Conservation (phyloP, 805 yeast species). For the Candida vartiovaarae region DNA sequence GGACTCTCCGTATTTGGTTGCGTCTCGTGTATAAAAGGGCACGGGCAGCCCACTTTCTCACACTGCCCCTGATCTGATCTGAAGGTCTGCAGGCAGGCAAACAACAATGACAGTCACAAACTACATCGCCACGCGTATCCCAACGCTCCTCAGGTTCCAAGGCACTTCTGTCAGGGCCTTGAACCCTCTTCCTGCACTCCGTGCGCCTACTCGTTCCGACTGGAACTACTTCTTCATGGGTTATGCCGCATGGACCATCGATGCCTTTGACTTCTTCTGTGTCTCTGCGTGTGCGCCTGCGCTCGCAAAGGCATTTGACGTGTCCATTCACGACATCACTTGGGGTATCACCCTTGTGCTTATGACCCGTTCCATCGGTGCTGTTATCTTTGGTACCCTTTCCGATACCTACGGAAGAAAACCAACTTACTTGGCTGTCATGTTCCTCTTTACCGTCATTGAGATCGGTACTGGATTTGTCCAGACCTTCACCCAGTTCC, state of each 20-base stretch:
- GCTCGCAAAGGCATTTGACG: conserved; percentile 42
- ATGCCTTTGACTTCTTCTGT: conserved; percentile 64
- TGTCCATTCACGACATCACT: conserved; percentile 42
- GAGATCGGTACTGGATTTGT: conserved; percentile 66
- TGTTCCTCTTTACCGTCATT: conserved; percentile 42
- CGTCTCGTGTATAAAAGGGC: too few relatives aligned
- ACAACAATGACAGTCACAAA: conserved; percentile 3
- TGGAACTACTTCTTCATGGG: conserved; percentile 60
- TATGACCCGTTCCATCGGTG: conserved; percentile 66
- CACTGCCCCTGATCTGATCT: too few relatives aligned
- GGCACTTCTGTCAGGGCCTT: conserved; percentile 22
- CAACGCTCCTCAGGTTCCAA: conserved; percentile 22
- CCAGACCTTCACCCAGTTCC: conserved; percentile 48
- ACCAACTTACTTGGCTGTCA: conserved; percentile 53
- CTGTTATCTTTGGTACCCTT: conserved; percentile 53
- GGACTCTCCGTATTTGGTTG: too few relatives aligned
- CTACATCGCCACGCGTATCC: conserved; percentile 22
- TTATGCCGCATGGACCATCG: conserved; percentile 63
- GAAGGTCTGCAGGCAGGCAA: too few relatives aligned
- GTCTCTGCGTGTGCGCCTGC: conserved; percentile 48
- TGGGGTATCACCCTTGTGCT: conserved; percentile 71
- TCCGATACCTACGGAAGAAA: conserved; percentile 63
- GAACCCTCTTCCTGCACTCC: conserved; percentile 39
- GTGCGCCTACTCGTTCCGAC: conserved; percentile 29
- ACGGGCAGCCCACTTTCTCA: too few relatives aligned